phyloP scores from a whole-genome alignment of 345 rosid species.

The Eucalyptus shirleyi region DNA sequence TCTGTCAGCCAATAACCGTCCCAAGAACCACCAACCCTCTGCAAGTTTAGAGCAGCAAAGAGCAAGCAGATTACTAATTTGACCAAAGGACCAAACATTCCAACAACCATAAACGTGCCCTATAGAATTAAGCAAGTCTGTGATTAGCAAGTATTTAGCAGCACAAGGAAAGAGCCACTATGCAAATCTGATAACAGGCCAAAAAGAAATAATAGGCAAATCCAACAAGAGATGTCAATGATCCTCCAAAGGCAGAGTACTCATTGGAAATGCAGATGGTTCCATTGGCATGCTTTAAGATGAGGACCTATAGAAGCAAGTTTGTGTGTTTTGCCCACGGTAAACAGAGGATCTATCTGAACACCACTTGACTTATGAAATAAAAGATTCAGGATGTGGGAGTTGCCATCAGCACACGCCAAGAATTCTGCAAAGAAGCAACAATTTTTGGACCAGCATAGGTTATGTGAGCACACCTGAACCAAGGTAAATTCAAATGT shows the following conservation, averaged over 20 bases:
- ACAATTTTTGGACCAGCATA: background rate
- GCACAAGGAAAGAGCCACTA: background rate
- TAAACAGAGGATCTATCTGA: background rate
- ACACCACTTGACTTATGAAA: background rate
- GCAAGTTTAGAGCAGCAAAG: slow-evolving; percentile 7
- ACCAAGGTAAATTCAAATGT: slow-evolving; percentile 80
- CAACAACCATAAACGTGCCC: background rate
- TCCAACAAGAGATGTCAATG: background rate
- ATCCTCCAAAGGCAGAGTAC: background rate
- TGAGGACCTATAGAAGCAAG: background rate
- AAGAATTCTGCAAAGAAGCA: background rate
- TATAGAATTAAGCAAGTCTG: background rate
- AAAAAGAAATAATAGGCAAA: background rate
- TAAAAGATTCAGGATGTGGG: background rate
- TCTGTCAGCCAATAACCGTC: slow-evolving; percentile 97
- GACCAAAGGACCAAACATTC: background rate
- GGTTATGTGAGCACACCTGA: slow-evolving; percentile 37
- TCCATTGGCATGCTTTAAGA: background rate
- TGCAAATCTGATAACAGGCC: background rate
- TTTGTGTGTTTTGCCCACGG: background rate
- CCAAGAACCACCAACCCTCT: slow-evolving; percentile 89
- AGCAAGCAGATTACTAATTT: background rate
- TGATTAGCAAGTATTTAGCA: background rate
- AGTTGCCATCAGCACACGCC: background rate
- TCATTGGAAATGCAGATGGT: background rate